Base-by-base conservation (phyloP, 2,329 filamentous ascomycete genomes). In the Lecanosticta acicola region DNA sequence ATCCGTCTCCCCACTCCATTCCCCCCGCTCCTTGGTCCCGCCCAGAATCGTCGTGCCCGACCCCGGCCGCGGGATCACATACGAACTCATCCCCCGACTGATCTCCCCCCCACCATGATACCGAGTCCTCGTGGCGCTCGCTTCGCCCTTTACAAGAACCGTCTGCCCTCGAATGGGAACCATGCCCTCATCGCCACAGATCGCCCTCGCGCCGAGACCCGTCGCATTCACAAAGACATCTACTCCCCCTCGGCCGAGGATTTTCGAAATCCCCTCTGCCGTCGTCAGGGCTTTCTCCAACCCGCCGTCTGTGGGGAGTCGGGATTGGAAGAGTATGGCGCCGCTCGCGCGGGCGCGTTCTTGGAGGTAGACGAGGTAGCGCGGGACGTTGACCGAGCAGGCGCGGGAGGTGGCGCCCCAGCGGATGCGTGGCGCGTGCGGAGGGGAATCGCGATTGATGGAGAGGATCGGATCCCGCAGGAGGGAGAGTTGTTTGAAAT, bases 101-200 rank as follows among this genome's bases (percentile, higher is more conserved):
- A 60, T 46, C 13, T 37, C 37, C 13, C 51, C 53, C 29, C 32
- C 45, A 29, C 24, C 11, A 41, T 54, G 51, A 41, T 52, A 56
- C 10, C 60, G 45, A 26, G 57, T 63, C 41, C 60, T 52, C n/a
- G 60, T 62, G 18, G 49, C 48, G 4, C 53, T 43, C 4, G 70
- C 68, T 50, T 69, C 64, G 10, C 71, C 69, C 41, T 63, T 66
- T 1, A 74, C 71, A 1, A 73, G 56, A 1, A 74, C 60, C 0
- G 71, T 74, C 49, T 74, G 71, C 3, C 72, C 72, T 10, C 68
- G 58, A 33, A 73, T 65, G 0, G 72, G 71, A 47, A 64, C 67
- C 41, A 74, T 56, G 1, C 43, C 51, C 0, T 53, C 45, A 46
- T 69, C 66, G 0, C 54, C 53, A 9, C 68, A 65, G 8, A 75